A percentile compares a stretch with the other conserved stretches of the same genome.
Evolutionary conservation across 2,329 filamentous ascomycete species (phyloP).

Genomic region (Chrysoporthe austroafricana): DNA sequence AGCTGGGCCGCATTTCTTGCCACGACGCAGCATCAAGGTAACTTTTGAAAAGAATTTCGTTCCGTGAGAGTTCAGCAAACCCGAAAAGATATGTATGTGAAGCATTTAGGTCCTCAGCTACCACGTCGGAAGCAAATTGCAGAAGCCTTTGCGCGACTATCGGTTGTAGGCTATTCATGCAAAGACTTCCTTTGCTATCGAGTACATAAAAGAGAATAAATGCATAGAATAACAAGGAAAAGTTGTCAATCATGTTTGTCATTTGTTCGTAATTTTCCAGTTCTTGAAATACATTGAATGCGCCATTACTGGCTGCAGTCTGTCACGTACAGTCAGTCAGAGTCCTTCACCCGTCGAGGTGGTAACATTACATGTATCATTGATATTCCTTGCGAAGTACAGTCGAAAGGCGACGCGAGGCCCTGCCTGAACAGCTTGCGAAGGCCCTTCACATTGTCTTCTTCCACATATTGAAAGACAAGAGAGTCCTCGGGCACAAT

Average conservation of each 20-base stretch:
- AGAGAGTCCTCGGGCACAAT: not conserved
- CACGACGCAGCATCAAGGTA: not conserved
- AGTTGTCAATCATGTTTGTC: not conserved
- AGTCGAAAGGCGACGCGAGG: constrained; percentile 11
- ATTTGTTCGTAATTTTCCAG: not conserved
- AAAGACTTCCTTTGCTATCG: not conserved
- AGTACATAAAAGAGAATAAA: not conserved
- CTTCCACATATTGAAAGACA: not conserved
- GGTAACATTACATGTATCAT: not conserved
- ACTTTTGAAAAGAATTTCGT: not conserved
- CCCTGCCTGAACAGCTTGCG: constrained; percentile 4
- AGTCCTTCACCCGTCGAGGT: too few relatives aligned
- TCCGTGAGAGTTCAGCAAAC: not conserved
- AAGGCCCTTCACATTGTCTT: not conserved
- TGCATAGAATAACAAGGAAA: not conserved
- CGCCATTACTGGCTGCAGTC: accelerated
- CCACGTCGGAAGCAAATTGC: not conserved
- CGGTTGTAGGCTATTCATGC: not conserved
- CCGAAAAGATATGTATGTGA: not conserved
- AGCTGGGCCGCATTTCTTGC: not conserved
- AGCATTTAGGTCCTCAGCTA: too few relatives aligned
- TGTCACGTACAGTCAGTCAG: not conserved
- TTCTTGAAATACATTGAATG: not conserved
- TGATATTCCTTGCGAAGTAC: accelerated
- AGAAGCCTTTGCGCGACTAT: not conserved